Evolutionary conservation across 2,329 filamentous ascomycete species (phyloP).

Genomic region (Coniosporium tulheliwenetii): DNA sequence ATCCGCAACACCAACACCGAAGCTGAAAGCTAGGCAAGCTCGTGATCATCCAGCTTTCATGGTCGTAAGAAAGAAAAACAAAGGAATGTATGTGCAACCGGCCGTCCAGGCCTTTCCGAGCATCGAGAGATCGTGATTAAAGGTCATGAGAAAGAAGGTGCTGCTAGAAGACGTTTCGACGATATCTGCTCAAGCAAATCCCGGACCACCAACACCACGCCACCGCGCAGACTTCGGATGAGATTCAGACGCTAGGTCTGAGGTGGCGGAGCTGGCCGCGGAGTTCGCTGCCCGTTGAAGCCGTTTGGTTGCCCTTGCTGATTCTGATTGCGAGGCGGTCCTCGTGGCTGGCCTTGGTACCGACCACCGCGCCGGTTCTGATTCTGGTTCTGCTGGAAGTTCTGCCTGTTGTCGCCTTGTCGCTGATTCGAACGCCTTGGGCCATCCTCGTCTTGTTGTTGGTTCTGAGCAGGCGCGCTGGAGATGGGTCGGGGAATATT

Average conservation of each 20-base stretch:
- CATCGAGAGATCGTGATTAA: neutral
- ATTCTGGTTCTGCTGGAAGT: conserved; percentile 1
- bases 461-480: conserved; percentile 27
- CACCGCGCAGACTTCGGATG: neutral
- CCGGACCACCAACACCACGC: neutral
- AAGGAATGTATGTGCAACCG: neutral
- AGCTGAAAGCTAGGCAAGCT: neutral
- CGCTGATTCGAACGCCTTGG: neutral
- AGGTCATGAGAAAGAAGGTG: neutral
- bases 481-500: conserved; percentile 75
- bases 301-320: conserved; percentile 7
- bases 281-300: neutral
- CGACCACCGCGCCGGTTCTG: conserved; percentile 9
- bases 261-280: neutral
- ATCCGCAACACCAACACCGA: neutral
- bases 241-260: neutral
- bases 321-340: conserved; percentile 13
- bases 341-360: conserved; percentile 10
- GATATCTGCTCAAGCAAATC: neutral
- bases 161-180: neutral
- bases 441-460: neutral
- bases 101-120: neutral
- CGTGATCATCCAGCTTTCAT: neutral
- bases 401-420: neutral
- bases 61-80: neutral